Base-by-base conservation (phyloP, 176 grass and related monocot species). In the Tuctoria greenei region DNA sequence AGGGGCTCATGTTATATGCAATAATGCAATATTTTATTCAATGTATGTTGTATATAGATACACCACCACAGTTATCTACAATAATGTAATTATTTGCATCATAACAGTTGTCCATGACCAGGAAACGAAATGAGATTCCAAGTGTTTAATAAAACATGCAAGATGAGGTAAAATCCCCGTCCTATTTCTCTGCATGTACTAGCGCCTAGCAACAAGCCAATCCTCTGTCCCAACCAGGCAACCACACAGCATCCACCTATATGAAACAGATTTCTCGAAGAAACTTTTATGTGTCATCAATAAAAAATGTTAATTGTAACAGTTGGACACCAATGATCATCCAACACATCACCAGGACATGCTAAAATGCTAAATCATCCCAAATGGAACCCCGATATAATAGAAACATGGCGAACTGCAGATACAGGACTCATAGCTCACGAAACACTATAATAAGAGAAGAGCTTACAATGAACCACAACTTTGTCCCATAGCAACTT, bases 381-480 rank as follows among this genome's bases (percentile, higher is more conserved):
- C 27, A 78, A 35, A 10, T 23, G 14, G 31, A 44, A 54, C 23
- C 10, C 50, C 16, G 10, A 13, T 21, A 26, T 39, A 26, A 58
- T 28, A 20, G 37, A 69, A 18, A 24, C 20, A 0, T 18, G 40
- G 46, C 13, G 46, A 15, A 17, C 4, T 49, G 1, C 18, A 6
- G 39, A 77, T 72, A 6, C 3, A 71, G 24, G 45, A 34, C 5
- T 62, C 40, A n/a, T 16, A 61, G 60, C 42, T 68, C 42, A 54
- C 6, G 26, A 37, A 41, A 61, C 4, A 71, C 23, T 49, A 55
- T 34, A 40, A 50, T 26, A 66, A 6, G 63, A 36, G 34, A 28
- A 81, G 62, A 63, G 63, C 91, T 93, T 91, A 97, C 94, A 85
- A 85, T 97, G 94, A 83, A 93, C 91, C 60, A 97, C 82, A 51